Conservation (phyloP, 306 rosid species). For the Glycine soja region DNA sequence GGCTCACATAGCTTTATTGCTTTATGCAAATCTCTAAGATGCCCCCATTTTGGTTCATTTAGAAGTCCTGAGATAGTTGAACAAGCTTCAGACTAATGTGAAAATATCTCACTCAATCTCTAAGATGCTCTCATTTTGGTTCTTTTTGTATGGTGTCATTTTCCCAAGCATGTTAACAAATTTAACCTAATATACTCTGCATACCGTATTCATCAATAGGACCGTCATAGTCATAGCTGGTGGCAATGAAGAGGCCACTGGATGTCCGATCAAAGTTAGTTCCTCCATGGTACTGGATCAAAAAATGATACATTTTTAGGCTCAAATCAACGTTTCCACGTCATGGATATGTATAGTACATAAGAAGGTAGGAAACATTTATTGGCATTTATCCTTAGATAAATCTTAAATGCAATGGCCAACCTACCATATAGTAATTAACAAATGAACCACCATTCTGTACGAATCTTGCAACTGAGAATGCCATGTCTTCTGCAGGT, state of each 20-base stretch:
- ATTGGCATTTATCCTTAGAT: background rate
- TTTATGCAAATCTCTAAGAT: conserved; percentile 81
- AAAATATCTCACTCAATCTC: background rate
- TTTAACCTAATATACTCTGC: conserved; percentile 25
- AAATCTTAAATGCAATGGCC: conserved; percentile 20
- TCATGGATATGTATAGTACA: no score
- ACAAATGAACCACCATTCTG: conserved; percentile 90
- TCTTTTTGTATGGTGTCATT: background rate
- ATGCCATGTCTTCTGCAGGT: conserved; percentile 89
- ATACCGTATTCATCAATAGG: conserved; percentile 93
- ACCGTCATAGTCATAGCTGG: conserved; percentile 95
- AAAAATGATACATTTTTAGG: conserved; percentile 29
- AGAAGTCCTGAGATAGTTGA: conserved; percentile 67
- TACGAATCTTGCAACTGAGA: conserved; percentile 80
- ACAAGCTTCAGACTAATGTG: conserved; percentile 36
- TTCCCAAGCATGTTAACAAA: conserved; percentile 25
- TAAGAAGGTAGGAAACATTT: background rate
- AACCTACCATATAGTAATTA: conserved; percentile 86
- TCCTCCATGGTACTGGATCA: conserved; percentile 91
- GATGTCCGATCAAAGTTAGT: conserved; percentile 95
- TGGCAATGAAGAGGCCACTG: conserved; percentile 88
- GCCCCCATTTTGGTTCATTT: conserved; percentile 95
- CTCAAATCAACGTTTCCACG: conserved; percentile 2
- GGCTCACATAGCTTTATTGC: conserved; percentile 83
- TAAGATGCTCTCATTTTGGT: no score